Percentiles rank a stretch among this genome's conserved stretches.
These are phyloP conservation scores for Parsonsia alboflavescens DNA, from an alignment of 257 asterid species.

Conservation along the genomic window DNA sequence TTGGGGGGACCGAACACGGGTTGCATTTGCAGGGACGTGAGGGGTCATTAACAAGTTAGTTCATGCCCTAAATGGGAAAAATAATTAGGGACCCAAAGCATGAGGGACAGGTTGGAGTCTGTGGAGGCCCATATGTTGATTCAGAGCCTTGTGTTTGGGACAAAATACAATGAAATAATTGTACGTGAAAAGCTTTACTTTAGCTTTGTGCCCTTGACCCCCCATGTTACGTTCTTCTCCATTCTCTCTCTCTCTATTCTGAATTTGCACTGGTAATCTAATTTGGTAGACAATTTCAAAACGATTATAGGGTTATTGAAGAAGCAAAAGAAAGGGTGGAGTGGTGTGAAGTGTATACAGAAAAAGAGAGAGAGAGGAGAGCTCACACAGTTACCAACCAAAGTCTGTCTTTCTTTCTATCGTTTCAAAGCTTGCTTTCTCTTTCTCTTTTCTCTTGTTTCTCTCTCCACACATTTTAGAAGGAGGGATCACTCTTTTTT, in stretches of 20 bases:
- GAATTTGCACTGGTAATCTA: conserved; percentile 13
- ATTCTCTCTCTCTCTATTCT: conserved; percentile 16
- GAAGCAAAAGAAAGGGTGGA: background rate
- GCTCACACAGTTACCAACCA: conserved; percentile 31
- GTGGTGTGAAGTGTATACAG: background rate
- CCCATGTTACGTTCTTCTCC: conserved; percentile 9
- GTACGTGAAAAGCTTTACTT: conserved; percentile 49
- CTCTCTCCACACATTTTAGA: background rate
- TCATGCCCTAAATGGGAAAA: conserved; percentile 23
- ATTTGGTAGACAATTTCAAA: background rate
- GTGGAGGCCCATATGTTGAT: conserved; percentile 50
- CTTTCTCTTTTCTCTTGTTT: conserved; percentile 22
- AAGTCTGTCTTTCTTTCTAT: conserved; percentile 27
- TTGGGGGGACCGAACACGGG: background rate
- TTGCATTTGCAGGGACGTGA: conserved; percentile 4
- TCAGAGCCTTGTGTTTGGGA: conserved; percentile 38
- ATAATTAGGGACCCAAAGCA: conserved; percentile 33
- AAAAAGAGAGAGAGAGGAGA: conserved; percentile 11
- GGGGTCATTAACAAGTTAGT: conserved; percentile 27
- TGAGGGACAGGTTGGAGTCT: conserved; percentile 51
- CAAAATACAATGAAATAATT: conserved; percentile 57
- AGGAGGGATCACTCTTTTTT: background rate
- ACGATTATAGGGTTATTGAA: background rate
- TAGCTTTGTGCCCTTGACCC: conserved; percentile 36
- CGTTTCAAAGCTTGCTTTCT: conserved; percentile 27